Percentiles rank a stretch among this genome's conserved stretches.
Conservation (phyloP, 73 alveolate genomes). For the Diophrys appendiculata region DNA sequence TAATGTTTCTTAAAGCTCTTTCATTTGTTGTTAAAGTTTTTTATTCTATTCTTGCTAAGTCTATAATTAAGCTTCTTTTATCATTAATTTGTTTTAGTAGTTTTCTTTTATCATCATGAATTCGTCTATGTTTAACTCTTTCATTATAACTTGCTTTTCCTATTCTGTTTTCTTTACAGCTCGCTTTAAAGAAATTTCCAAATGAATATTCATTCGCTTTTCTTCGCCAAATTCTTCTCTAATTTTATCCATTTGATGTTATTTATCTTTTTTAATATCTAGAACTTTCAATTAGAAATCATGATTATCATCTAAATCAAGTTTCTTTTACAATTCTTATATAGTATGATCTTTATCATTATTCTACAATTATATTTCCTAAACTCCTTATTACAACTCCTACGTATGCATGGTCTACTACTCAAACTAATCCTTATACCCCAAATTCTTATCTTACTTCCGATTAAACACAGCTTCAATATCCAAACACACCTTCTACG, state of each 20-base stretch:
- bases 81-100: not conserved
- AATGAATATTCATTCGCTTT: not conserved
- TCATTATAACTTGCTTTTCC: not conserved
- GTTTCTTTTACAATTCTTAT: too few species aligned
- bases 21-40: not conserved
- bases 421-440: not conserved
- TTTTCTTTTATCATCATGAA: not conserved
- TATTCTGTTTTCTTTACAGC: too few species aligned
- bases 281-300: too few species aligned
- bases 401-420: not conserved
- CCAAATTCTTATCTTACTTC: not conserved
- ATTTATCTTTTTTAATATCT: not conserved
- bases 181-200: not conserved
- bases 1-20: too few species aligned
- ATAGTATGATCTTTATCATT: too few species aligned
- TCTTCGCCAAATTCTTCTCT: not conserved
- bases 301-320: not conserved
- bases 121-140: not conserved
- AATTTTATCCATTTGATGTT: not conserved
- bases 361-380: not conserved
- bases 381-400: not conserved
- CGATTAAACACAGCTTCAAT: not conserved
- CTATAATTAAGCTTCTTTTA: not conserved
- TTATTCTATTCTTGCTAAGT: not conserved
- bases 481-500: not conserved